Evolutionary conservation across 805 yeast genomes (phyloP), one percentile per base, ranked within the genome.

Genomic region (Huiozyma naganishii): DNA sequence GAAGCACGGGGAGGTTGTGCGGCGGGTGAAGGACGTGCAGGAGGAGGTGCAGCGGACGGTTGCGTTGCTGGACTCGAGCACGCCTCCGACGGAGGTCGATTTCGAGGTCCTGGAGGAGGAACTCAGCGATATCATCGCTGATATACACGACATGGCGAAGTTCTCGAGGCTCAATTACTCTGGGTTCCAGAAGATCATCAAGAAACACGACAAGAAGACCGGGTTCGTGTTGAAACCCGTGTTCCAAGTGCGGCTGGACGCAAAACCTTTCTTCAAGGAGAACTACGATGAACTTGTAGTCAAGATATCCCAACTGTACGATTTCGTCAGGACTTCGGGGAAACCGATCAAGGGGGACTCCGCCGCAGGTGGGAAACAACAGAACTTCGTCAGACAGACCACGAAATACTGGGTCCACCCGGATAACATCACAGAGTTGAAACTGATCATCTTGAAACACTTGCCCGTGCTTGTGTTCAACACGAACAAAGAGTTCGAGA

Each of bases 351-450:
- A 78, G 57, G 97, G 97, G 50, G 98, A 92, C 66, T 80, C 95
- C 4, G 63, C 97, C 5, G 97, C 98, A n/a, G 98, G 98, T 58
- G 98, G 98, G 37, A 74, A 83, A 37, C 97, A 89, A 72, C 98
- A 92, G 65, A 92, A 92, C 69, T 92, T 92, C 58, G 97, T 92
- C 39, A 83, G 98, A 66, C 98, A 92, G 67, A 92, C 98, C 17
- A 92, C 98, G 6, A 92, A 92, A 62, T 92, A 92, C 67, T 92
- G 99, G 99, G 97, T 92, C 30, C 98, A 92, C 59, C 96, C 97
- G 2, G 97, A 92, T 65, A 90, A 92, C 64, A 88, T 92, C 61
- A 92, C 97, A 11, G 97, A 92, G 69, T 75, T 92, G 64, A 92
- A 92, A 69, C 76, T 92, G 59, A 83, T 87, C 51, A 81, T 92